These are phyloP conservation scores for Pyronema domesticum DNA, from an alignment of 495 filamentous ascomycete species.

Conservation along the genomic window DNA sequence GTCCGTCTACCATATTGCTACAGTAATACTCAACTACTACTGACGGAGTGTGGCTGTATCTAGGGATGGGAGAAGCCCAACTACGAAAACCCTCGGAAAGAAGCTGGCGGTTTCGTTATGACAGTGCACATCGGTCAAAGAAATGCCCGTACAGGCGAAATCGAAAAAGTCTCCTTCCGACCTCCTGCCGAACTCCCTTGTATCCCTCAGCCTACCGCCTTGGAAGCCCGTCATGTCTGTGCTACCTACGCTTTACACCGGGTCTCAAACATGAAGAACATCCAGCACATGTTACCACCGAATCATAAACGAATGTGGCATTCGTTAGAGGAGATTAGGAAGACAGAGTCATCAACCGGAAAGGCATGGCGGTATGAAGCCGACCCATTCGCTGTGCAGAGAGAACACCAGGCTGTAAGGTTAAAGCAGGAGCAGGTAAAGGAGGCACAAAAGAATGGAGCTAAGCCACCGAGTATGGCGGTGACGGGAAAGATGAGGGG, in stretches of 20 bases:
- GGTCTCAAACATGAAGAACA: conserved; percentile 81
- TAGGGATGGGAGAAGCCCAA: conserved; percentile 90
- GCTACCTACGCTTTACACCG: conserved; percentile 81
- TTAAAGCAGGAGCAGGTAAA: conserved; percentile 45
- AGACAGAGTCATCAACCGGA: conserved; percentile 53
- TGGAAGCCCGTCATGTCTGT: conserved; percentile 85
- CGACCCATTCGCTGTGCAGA: conserved; percentile 69
- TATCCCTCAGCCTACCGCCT: conserved; percentile 51
- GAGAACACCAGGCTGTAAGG: conserved; percentile 60
- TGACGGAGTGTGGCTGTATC: conserved; percentile 1
- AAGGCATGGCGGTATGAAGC: conserved; percentile 87
- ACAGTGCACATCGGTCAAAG: conserved; percentile 58
- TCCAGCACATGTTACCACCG: conserved; percentile 87
- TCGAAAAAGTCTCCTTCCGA: conserved; percentile 35
- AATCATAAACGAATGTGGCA: conserved; percentile 71
- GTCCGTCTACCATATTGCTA: neutral
- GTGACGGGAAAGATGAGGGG: conserved; percentile 36
- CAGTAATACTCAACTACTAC: neutral
- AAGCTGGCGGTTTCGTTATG: conserved; percentile 49
- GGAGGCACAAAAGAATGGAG: conserved; percentile 13
- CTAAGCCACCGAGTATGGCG: conserved; percentile 3
- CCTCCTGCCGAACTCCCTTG: conserved; percentile 62
- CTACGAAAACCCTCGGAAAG: conserved; percentile 38
- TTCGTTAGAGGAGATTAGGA: conserved; percentile 62
- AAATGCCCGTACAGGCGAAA: conserved; percentile 69